Evolutionary conservation across 768 basidiomycete genomes (phyloP), one percentile per base, ranked within the genome.

Genomic region (Tylopilus rubrobrunneus): DNA sequence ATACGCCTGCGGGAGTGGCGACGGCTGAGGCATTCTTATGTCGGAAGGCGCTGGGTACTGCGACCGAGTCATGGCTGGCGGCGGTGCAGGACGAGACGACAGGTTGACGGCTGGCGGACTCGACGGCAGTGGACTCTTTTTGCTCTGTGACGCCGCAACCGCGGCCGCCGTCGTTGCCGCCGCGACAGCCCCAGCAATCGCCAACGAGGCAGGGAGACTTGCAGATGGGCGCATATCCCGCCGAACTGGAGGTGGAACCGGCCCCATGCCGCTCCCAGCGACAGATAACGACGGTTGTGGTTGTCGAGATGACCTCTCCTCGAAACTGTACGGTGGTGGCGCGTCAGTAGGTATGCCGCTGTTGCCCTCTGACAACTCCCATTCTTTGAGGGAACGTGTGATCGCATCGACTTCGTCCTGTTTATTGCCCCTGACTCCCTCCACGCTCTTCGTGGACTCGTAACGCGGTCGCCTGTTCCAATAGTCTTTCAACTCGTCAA

Each of bases 401-500:
- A 62, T 62, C 33, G 40, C 57, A 40, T 58, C 59, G 47, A 52
- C 55, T 67, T 54, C 75, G 68, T 6, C 68, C 63, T 27, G 50
- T 57, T 46, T 31, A 2, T 5, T 9, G 5, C 57, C 66, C 58
- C 29, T 41, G 51, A 42, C 42, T 37, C 14, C 49, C 7, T 58
- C 63, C n/a, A 21, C 11, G 8, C 14, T 10, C 6, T 17, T 5
- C 7, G 10, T 4, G 39, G 7, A 2, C 45, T 85, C 85, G 53
- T 80, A 83, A 46, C 69, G 76, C 19, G 87, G 86, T 6, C 85
- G 72, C 34, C 78, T 74, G 9, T 78, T 65, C 87, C 87, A 90
- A 63, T 87, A 91, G 62, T 89, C 86, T 56, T 86, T 79, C 10
- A 90, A 65, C 59, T 89, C 87, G 54, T 89, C 87, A 31, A 75